Conservation (phyloP, 1,139 yeast genomes). For the Yamadazyma siamensis region DNA sequence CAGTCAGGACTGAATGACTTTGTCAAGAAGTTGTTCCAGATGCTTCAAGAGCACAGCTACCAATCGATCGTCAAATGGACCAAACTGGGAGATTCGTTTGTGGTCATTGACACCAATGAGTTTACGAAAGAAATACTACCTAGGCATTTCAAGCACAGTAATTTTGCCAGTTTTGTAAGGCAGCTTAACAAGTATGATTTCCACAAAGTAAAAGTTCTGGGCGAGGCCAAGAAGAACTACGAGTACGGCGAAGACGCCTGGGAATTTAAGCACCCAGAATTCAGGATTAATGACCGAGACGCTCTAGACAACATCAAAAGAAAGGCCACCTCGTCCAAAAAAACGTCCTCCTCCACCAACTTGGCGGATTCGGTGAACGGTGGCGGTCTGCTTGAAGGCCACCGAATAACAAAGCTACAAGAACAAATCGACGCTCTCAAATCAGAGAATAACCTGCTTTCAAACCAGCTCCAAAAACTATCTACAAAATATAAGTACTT, state of each 20-base stretch:
- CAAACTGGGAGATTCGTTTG: conserved; percentile 75
- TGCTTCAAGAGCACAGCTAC: conserved; percentile 80
- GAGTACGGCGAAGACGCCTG: conserved; percentile 81
- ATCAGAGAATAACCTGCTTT: conserved; percentile 38
- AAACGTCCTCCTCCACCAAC: conserved; percentile 12
- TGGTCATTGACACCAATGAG: conserved; percentile 83
- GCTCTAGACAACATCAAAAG: conserved; percentile 76
- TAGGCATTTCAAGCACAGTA: conserved; percentile 87
- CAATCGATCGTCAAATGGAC: conserved; percentile 82
- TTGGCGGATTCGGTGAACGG: no score
- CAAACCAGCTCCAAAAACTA: conserved; percentile 43
- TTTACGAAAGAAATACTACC: conserved; percentile 86
- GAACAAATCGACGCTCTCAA: conserved; percentile 42
- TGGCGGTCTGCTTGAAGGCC: conserved; percentile 2
- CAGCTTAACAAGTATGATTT: conserved; percentile 95
- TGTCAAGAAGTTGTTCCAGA: conserved; percentile 71
- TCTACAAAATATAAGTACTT: conserved; percentile 62
- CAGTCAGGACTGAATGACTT: conserved; percentile 64
- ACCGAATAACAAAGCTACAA: conserved; percentile 23
- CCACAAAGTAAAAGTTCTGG: conserved; percentile 77
- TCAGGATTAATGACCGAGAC: conserved; percentile 65
- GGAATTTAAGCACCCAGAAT: conserved; percentile 94
- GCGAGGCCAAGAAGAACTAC: conserved; percentile 48
- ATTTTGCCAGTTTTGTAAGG: conserved; percentile 91
- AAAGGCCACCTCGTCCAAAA: conserved; percentile 66